Conservation (phyloP, 176 grass and related monocot species). For the Avena eriantha region DNA sequence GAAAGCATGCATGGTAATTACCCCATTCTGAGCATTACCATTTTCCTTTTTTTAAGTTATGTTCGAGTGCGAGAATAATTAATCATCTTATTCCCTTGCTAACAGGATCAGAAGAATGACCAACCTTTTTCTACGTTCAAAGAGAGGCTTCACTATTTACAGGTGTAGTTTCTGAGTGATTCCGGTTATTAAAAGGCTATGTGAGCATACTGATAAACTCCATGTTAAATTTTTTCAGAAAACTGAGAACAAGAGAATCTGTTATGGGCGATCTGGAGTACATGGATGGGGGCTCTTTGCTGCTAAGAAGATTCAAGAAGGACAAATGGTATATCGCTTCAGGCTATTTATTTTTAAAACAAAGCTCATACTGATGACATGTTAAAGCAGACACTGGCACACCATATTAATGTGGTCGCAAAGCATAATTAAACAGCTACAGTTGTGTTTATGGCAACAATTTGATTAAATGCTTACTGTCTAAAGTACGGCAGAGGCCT, state of each 20-base stretch:
- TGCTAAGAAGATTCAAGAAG: slow-evolving; percentile 83
- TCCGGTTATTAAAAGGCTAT: slow-evolving; percentile 31
- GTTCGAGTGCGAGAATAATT: slow-evolving; percentile 20
- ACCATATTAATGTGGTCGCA: not conserved
- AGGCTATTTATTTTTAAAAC: too few relatives aligned
- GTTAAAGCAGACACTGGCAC: not conserved
- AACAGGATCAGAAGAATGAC: slow-evolving; percentile 67
- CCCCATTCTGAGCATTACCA: slow-evolving; percentile 3
- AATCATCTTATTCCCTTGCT: slow-evolving; percentile 44
- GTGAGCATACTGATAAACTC: slow-evolving; percentile 35
- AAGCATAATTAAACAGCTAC: not conserved
- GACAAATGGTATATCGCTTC: slow-evolving; percentile 76
- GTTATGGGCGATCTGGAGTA: slow-evolving; percentile 87
- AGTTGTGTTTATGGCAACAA: not conserved
- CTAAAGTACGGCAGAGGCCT: not conserved
- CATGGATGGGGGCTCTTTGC: slow-evolving; percentile 99
- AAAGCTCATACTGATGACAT: too few relatives aligned
- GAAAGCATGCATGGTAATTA: slow-evolving; percentile 62
- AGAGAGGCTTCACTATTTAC: slow-evolving; percentile 77
- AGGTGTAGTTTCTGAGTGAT: slow-evolving; percentile 59
- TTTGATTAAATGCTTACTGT: not conserved
- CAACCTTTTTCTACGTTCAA: slow-evolving; percentile 67
- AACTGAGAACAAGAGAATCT: slow-evolving; percentile 82
- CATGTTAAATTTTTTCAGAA: slow-evolving; percentile 62
- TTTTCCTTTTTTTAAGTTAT: not conserved